Base-by-base conservation (phyloP, 345 rosid species). In the Raphanus raphanistrum region DNA sequence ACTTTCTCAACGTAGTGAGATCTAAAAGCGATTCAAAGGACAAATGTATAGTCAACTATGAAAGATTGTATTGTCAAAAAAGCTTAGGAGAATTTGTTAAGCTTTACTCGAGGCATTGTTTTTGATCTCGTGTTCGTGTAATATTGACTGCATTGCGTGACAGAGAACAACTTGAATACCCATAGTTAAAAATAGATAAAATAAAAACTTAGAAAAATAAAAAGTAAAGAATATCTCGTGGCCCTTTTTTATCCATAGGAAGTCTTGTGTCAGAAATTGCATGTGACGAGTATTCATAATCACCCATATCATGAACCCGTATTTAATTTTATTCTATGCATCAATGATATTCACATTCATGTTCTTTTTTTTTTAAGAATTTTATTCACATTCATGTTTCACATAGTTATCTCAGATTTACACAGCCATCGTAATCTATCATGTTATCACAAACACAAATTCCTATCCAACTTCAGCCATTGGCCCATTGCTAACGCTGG, bases 201-300 rank as follows among this genome's bases (percentile, higher is more conserved):
- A n/a, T n/a, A 33, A 2, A 36, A 36, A 38, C 7, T 35, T n/a
- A n/a, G 2, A 3, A 52, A 48, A 16, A 5, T 5, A 3, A 27
- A 48, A 31, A 48, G 26, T 12, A 28, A 29, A 10, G 28, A 64
- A 32, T 60, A 68, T 61, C 45, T 76, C 66, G 80, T 76, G 75
- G 65, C 59, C 43, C 75, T 15, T 76, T 62, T 70, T 63, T 28
- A 77, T 77, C 71, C 66, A 77, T 38, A 57, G 32, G 45, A 70
- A 27, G 66, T 54, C 8, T 63, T 7, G 35, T 77, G 80, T 77
- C 80, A 77, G 80, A 70, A 48, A 63, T 1, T 77, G 76, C 80
- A 77, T 77, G 80, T 77, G 80, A 54, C 25, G 26, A 57, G 59
- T 13, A 54, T 38, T 54, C 64, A 70, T 70, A 70, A 63, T 77